Percentiles rank a stretch among this genome's conserved stretches.
Evolutionary conservation across 805 yeast genomes (phyloP).

Genomic region (Kockiozyma suomiensis): DNA sequence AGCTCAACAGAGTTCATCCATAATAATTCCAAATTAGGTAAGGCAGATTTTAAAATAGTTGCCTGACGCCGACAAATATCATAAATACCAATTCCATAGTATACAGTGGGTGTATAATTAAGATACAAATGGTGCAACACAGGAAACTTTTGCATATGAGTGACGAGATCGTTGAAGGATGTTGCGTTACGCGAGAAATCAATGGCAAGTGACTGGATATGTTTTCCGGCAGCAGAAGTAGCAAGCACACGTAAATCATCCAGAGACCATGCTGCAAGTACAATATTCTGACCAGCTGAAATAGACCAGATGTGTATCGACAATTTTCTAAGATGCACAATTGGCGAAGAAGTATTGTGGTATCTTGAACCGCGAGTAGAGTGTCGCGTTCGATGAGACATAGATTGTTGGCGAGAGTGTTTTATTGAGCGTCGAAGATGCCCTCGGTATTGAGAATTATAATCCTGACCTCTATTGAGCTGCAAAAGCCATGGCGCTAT

Average conservation of each 20-base stretch:
- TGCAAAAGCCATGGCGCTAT: constrained; percentile 28
- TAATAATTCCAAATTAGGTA: constrained; percentile 16
- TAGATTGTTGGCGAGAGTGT: background rate
- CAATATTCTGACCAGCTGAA: constrained; percentile 16
- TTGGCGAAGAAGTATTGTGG: background rate
- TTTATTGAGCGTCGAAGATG: background rate
- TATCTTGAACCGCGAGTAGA: background rate
- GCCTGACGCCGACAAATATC: constrained; percentile 29
- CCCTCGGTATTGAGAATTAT: too few relatives aligned
- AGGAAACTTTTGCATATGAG: constrained; percentile 7
- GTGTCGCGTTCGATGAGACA: too few relatives aligned
- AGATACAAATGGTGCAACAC: constrained; percentile 14
- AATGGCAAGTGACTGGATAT: constrained; percentile 22
- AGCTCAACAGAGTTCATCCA: constrained; percentile 34
- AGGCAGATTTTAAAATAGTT: constrained; percentile 17
- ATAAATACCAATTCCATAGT: constrained; percentile 30
- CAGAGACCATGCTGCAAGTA: constrained; percentile 31
- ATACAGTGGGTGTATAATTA: constrained; percentile 31
- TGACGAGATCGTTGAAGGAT: constrained; percentile 17
- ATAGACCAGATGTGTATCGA: constrained; percentile 32
- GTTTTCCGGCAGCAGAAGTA: constrained; percentile 3
- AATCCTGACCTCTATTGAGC: too few relatives aligned
- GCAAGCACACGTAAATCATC: constrained; percentile 14
- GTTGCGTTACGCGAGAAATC: constrained; percentile 26
- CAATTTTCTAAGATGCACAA: constrained; percentile 14